Base-by-base conservation (phyloP, 371 early-diverging fungal genomes). In the Mucor velutinosus region DNA sequence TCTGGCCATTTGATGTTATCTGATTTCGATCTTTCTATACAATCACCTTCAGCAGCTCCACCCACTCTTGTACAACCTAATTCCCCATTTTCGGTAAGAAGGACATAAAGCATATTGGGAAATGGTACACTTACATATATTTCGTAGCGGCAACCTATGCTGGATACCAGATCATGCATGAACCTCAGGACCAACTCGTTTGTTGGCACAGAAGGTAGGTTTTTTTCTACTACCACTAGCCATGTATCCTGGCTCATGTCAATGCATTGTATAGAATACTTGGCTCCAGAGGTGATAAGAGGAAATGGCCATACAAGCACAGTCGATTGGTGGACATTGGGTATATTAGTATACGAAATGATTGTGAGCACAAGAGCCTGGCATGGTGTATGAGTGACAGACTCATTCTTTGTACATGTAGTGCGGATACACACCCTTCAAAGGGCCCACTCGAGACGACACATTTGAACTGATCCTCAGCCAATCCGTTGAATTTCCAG, bases 281-380 rank as follows among this genome's bases (percentile, higher is more conserved):
- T 97, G 79, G 97, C 98, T 8, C 97, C 98, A 23, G 97, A 97
- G 76, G 90, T 93, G 10, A 89, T 93, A 77, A 85, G 86, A 58
- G 97, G 95, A 57, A 75, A 81, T 49, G 97, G 97, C n/a, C 97
- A 98, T 79, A 67, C 70, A 49, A 90, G 85, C 65, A 87, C 90
- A 0, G 97, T 96, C 12, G 99, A 99, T 79, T 97, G 99, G 94
- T 99, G 99, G 99, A 95, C 97, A 17, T 75, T 98, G n/a, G 99
- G 98, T 10, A 95, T 99, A 25, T 77, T 98, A 49, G 82, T 98
- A 4, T 98, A 94, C 73, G 98, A 98, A 76, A 95, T 98, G 95
- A 83, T 97, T 70, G 88, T 89, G 76, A 70, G 76, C 51, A 23
- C 15, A 30, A 55, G 3, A 14, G 5, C 5, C 29, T 8, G 25